These are phyloP conservation scores for Chamaenerion angustifolium DNA, from an alignment of 345 rosid species.

Conservation along the genomic window DNA sequence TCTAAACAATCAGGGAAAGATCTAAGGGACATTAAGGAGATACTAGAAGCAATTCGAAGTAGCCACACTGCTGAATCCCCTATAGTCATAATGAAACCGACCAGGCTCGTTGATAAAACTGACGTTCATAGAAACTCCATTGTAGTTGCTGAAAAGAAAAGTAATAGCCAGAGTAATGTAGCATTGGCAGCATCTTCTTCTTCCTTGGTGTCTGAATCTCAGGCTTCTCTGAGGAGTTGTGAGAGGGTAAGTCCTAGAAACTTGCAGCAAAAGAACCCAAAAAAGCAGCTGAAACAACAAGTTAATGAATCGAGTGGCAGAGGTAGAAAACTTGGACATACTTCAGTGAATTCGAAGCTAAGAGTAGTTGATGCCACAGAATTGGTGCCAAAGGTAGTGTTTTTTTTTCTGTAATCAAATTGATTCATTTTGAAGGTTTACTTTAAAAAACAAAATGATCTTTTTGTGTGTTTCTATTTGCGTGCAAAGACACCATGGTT, in stretches of 20 bases:
- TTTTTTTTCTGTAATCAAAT: neutral
- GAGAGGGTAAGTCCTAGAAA: constrained; percentile 59
- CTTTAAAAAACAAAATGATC: neutral
- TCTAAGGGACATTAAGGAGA: constrained; percentile 70
- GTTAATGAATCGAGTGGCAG: constrained; percentile 36
- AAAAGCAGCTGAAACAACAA: constrained; percentile 22
- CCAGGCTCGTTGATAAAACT: constrained; percentile 54
- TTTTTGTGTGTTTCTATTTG: constrained; percentile 6
- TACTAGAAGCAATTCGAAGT: constrained; percentile 55
- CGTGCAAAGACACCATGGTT: constrained; percentile 34
- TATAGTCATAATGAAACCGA: constrained; percentile 91
- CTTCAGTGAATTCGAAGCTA: neutral
- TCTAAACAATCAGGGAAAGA: constrained; percentile 70
- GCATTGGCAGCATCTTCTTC: constrained; percentile 19
- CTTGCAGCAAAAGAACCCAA: constrained; percentile 57
- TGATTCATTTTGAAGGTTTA: constrained; percentile 2
- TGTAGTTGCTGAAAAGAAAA: constrained; percentile 30
- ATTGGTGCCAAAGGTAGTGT: neutral
- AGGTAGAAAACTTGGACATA: constrained; percentile 34
- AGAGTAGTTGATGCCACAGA: neutral
- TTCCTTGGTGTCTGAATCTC: too few species aligned
- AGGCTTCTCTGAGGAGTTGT: too few species aligned
- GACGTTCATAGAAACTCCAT: constrained; percentile 10
- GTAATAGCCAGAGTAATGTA: constrained; percentile 39
- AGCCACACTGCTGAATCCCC: constrained; percentile 52